A percentile compares a stretch with the other conserved stretches of the same genome.
phyloP scores from a whole-genome alignment of 305 asterid genomes.

The Solanum hybrid region DNA sequence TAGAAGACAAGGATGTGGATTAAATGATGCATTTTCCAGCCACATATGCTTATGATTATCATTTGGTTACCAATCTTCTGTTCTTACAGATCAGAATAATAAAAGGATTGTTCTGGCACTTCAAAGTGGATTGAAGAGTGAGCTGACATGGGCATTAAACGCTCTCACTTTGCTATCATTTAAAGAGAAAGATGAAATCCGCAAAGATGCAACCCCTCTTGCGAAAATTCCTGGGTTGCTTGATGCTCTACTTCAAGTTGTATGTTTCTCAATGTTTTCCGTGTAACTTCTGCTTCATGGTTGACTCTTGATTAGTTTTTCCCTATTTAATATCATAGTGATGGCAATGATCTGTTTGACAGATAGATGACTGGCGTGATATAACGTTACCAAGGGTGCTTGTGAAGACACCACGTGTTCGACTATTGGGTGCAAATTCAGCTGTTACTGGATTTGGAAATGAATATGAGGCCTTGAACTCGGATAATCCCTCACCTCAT shows the following conservation, averaged over 20 bases:
- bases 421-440: constrained; percentile 66
- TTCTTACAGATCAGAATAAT: constrained; percentile 63
- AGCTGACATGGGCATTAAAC: constrained; percentile 91
- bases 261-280: constrained; percentile 26
- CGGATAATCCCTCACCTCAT: constrained; percentile 43
- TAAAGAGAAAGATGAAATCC: constrained; percentile 93
- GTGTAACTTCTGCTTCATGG: not conserved
- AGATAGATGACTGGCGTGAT: constrained; percentile 99
- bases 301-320: not conserved
- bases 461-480: constrained; percentile 58
- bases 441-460: constrained; percentile 84
- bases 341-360: constrained; percentile 2
- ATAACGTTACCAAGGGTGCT: constrained; percentile 86
- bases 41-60: not conserved
- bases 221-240: constrained; percentile 90
- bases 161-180: constrained; percentile 89
- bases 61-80: not conserved
- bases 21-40: not conserved
- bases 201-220: constrained; percentile 91
- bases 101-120: constrained; percentile 95
- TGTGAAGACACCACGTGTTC: constrained; percentile 60
- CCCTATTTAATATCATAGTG: not conserved
- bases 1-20: not conserved
- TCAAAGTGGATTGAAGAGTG: constrained; percentile 96
- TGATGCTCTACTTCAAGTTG: constrained; percentile 90